Evolutionary conservation across 1,284 basidiomycete genomes (phyloP).

Genomic region (Grifola frondosa): DNA sequence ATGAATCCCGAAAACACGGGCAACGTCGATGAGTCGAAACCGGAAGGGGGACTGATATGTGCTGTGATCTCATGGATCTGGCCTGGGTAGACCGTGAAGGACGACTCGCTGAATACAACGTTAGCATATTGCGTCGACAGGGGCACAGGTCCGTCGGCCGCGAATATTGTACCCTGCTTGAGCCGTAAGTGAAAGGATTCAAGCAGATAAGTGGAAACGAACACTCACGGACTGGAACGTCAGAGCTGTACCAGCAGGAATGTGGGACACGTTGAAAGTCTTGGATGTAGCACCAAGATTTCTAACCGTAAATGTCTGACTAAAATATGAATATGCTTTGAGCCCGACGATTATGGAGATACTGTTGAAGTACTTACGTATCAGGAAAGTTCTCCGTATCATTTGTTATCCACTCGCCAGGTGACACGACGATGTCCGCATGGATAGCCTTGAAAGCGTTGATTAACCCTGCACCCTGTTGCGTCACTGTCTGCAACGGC

Average conservation of each 20-base stretch:
- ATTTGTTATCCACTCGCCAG: constrained; percentile 64
- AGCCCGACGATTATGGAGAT: constrained; percentile 2
- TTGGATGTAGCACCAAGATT: constrained; percentile 44
- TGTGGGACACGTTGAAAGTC: constrained; percentile 46
- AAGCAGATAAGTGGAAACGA: not conserved
- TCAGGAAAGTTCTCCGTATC: constrained; percentile 62
- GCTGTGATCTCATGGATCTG: constrained; percentile 30
- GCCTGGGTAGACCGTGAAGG: constrained; percentile 36
- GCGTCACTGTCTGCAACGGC: constrained; percentile 57
- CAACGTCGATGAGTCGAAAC: constrained; percentile 44
- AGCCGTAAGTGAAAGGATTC: not conserved
- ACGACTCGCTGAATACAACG: constrained; percentile 39
- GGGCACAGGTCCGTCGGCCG: constrained; percentile 49
- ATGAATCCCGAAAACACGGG: constrained; percentile 65
- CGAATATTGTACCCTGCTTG: constrained; percentile 37
- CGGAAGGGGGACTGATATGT: constrained; percentile 41
- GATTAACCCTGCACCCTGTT: constrained; percentile 68
- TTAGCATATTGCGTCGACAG: constrained; percentile 42
- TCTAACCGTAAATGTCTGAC: constrained; percentile 48
- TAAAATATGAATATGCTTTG: constrained; percentile 15
- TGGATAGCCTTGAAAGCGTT: constrained; percentile 64
- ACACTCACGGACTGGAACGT: constrained; percentile 38
- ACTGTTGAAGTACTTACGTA: constrained; percentile 35
- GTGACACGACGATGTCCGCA: constrained; percentile 53
- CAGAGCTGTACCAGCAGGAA: constrained; percentile 54